Evolutionary conservation across 73 alveolate genomes (phyloP), one percentile per base, ranked within the genome.

Genomic region (Halteria grandinella): DNA sequence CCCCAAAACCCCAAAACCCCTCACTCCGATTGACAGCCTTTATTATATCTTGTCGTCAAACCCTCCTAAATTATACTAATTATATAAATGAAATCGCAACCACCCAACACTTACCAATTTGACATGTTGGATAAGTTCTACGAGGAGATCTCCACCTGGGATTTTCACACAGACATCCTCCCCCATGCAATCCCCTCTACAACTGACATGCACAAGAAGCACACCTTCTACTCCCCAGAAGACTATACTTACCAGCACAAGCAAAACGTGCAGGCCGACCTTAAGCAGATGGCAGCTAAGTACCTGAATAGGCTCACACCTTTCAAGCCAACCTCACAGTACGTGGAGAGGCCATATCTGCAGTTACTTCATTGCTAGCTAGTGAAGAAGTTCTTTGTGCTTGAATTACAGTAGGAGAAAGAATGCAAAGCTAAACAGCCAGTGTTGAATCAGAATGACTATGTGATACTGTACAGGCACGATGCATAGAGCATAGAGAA

Each of bases 101-200:
- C n/a, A n/a, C n/a, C n/a, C n/a, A n/a, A n/a, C n/a, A n/a, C n/a
- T n/a, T n/a, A n/a, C n/a, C n/a, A n/a, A n/a, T 29, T 6, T 27
- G 74, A 57, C n/a, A 17, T 33, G 23, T 20, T 57, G 3, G 74
- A 57, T 57, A 57, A 57, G 28, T 57, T 57, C 57, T 54, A 57
- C 18, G 74, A 57, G 28, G 74, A 57, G 14, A 12, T 57, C 8
- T 57, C 55, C 31, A 57, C 31, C 14, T 57, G 74, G 74, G 74
- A 57, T 57, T 6, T 57, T 28, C 28, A 7, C 31, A 3, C 5
- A 32, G 74, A 57, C 36, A 57, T 57, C 28, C 6, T 57, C 17
- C 6, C 21, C 17, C 74, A 57, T n/a, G n/a, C n/a, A n/a, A n/a
- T n/a, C n/a, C n/a, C n/a, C n/a, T n/a, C n/a, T 18, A 57, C 31